Base-by-base conservation (phyloP, 495 filamentous ascomycete genomes). In the Trichoderma reesei region DNA sequence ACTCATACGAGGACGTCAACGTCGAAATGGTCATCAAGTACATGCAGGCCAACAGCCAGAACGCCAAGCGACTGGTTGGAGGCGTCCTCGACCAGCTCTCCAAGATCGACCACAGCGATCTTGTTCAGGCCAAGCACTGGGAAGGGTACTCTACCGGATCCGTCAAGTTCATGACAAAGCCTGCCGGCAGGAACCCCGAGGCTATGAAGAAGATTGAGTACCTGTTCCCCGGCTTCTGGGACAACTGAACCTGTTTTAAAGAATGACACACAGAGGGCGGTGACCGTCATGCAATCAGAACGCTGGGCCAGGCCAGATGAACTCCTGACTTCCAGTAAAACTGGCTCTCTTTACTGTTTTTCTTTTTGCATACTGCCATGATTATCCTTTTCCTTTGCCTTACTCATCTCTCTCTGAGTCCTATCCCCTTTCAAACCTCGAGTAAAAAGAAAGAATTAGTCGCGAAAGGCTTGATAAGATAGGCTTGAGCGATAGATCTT, bases 21-120 rank as follows among this genome's bases (percentile, higher is more conserved):
- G 94, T 99, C 8, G 90, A 90, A 72, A 96, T 96, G 88, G 95
- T 99, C 14, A 93, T 97, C 88, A 88, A 85, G 54, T 88, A 97
- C 74, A 99, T 99, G 95, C 87, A 85, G 67, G 86, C 89, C 63
- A 99, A 99, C 74, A 80, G 88, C 54, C 79, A 84, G 66, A 99
- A 98, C 70, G 95, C 94, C 59, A 85, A 88, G 67, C 79, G 85
- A 36, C 85, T 97, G 63, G 86, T 98, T 33, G 91, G 86, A 44
- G 90, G 90, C 16, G 90, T 98, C 59, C 77, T 98, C 65, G 88
- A 96, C 73, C 88, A 91, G 75, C 76, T 98, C 70, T 85, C 83
- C 61, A 84, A 87, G 68, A 83, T 89, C 63, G 88, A 91, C 70
- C 82, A 92, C 76, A 78, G 71, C 63, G 88, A 89, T n/a, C 73